Conservation (phyloP, 805 yeast species). For the Kuraishia floccosa region DNA sequence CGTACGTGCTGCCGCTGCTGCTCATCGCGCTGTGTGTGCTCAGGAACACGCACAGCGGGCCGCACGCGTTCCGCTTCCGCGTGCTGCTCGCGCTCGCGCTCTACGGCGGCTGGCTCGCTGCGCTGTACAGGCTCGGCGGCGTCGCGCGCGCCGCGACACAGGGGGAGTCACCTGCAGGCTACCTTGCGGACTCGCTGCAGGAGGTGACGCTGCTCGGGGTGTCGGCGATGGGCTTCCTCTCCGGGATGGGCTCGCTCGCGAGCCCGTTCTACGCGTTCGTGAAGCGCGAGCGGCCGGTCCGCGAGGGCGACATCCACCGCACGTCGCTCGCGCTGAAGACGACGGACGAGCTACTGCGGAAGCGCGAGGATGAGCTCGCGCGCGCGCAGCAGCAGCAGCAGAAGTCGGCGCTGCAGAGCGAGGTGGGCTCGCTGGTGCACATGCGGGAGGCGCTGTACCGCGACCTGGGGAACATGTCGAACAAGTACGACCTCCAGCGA, state of each 20-base stretch:
- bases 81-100: not conserved
- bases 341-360: slow-evolving; percentile 21
- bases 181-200: slow-evolving; percentile 14
- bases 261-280: slow-evolving; percentile 23
- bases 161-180: not conserved
- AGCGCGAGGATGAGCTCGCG: slow-evolving; percentile 20
- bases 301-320: slow-evolving; percentile 20
- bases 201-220: slow-evolving; percentile 37
- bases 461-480: slow-evolving; percentile 16
- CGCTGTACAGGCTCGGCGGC: not conserved
- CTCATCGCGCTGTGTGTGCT: slow-evolving; percentile 19
- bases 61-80: not conserved
- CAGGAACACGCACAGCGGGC: no score
- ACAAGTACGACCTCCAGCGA: slow-evolving; percentile 8
- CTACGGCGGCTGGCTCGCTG: not conserved
- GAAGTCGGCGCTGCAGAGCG: slow-evolving; percentile 23
- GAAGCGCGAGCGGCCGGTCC: slow-evolving; percentile 11
- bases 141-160: not conserved
- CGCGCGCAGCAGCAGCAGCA: slow-evolving; percentile 5
- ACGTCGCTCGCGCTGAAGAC: slow-evolving; percentile 28
- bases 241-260: slow-evolving; percentile 41
- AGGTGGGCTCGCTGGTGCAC: slow-evolving; percentile 23
- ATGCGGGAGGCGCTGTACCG: slow-evolving; percentile 16
- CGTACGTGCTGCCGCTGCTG: slow-evolving; percentile 31
- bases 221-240: slow-evolving; percentile 34